phyloP scores from a whole-genome alignment of 768 basidiomycete genomes.

The Leccinellum albellum region DNA sequence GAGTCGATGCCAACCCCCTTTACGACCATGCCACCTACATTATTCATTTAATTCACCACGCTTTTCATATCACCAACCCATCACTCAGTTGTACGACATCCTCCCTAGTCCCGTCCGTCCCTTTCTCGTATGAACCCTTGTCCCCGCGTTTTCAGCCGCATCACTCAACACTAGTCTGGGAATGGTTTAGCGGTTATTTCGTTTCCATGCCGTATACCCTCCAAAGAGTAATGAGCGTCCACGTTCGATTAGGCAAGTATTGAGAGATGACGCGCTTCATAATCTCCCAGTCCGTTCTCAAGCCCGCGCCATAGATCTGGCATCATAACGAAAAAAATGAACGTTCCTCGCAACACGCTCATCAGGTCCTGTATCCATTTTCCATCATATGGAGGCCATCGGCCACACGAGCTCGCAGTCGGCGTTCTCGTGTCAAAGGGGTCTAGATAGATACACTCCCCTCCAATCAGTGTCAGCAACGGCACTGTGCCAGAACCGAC shows the following conservation, averaged over 20 bases:
- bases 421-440: slow-evolving; percentile 9
- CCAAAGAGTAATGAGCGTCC: slow-evolving; percentile 5
- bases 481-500: slow-evolving; percentile 4
- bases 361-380: slow-evolving; percentile 10
- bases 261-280: slow-evolving; percentile 8
- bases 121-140: slow-evolving; percentile 16
- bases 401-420: slow-evolving; percentile 4
- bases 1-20: slow-evolving; percentile 9
- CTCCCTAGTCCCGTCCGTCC: slow-evolving; percentile 1
- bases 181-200: slow-evolving; percentile 12
- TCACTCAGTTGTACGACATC: background rate
- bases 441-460: slow-evolving; percentile 2
- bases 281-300: slow-evolving; percentile 15
- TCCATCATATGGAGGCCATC: slow-evolving; percentile 13
- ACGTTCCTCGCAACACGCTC: slow-evolving; percentile 9
- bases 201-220: slow-evolving; percentile 4
- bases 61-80: slow-evolving; percentile 8
- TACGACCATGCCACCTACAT: slow-evolving; percentile 15
- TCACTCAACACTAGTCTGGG: slow-evolving; percentile 11
- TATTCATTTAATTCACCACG: slow-evolving; percentile 16
- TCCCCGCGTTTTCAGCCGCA: background rate
- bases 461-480: background rate
- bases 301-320: slow-evolving; percentile 16
- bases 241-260: slow-evolving; percentile 17
- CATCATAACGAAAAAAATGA: slow-evolving; percentile 10